Evolutionary conservation across 495 filamentous ascomycete genomes (phyloP), one percentile per base, ranked within the genome.

Genomic region (Podospora didyma): DNA sequence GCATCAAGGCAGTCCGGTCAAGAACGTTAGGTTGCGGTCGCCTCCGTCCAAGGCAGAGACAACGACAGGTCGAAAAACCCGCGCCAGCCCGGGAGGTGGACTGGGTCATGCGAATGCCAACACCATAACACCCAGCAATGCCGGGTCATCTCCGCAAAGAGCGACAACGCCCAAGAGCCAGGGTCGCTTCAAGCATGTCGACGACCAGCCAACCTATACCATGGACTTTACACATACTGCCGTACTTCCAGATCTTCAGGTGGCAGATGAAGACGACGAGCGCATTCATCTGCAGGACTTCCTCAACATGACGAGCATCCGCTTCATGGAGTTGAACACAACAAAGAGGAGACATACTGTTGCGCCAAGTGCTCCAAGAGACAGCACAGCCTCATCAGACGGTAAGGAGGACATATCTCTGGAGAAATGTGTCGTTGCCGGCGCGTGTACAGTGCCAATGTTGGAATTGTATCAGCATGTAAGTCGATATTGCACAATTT

Each of bases 281-380:
- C 82, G 84, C 14, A 92, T 98, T 23, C 86, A 92, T 49, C 77
- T 98, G 2, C 89, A 96, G 63, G 87, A 96, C 37, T 98, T 98
- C 72, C 73, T 98, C 46, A 89, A 96, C 62, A 84, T 96, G 82
- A 97, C 94, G 5, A 90, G 86, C 56, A 96, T 98, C 62, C 89
- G 92, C 39, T 98, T 98, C 73, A 96, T 98, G 87, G 95, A 98
- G 64, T 79, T 96, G 24, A 97, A 89, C 2, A 82, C 82, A 1
- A 97, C 93, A 0, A 98, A 97, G 69, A 78, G 94, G 58, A 79
- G 94, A 45, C 88, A 93, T 64, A 97, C 94, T 0, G 82, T 86
- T 31, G 90, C 81, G 1, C 86, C 87, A 17, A 72, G 70, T 28
- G 60, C 67, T 21, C 65, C 71, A 49, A 69, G 66, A 53, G 74